Percentiles rank a stretch among this genome's conserved stretches.
Evolutionary conservation across 2,329 filamentous ascomycete genomes (phyloP).

Genomic region (Fusarium globosum): DNA sequence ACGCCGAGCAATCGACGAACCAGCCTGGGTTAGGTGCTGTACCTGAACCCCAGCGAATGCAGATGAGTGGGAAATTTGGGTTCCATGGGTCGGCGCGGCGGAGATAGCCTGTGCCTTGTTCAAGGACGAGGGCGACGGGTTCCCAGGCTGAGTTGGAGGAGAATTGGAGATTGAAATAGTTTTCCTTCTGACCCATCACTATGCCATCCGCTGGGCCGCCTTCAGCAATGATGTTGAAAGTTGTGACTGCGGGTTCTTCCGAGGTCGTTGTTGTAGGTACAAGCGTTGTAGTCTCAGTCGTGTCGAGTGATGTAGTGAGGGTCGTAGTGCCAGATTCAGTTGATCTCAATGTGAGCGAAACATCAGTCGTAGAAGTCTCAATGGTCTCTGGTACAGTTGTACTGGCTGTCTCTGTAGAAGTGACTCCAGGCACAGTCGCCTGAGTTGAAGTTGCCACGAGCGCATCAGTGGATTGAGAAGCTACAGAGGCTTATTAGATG

Average conservation of each 20-base stretch:
- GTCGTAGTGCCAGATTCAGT: not conserved
- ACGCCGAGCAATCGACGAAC: not conserved
- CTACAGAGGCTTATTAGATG: not conserved
- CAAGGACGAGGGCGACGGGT: not conserved
- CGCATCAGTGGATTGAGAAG: not conserved
- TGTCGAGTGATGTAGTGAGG: not conserved
- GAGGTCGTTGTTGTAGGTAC: not conserved
- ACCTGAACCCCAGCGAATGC: not conserved
- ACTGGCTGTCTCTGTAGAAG: not conserved
- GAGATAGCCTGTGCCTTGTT: not conserved
- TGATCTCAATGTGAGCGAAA: not conserved
- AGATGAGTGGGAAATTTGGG: not conserved
- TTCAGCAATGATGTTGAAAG: not conserved
- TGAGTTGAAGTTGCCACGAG: not conserved
- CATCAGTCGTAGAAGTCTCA: not conserved
- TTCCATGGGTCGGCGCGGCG: not conserved
- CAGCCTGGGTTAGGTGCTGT: not conserved
- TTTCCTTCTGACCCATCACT: not conserved
- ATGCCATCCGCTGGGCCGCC: not conserved
- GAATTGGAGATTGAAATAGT: not conserved
- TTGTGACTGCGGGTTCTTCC: not conserved
- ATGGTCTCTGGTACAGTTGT: not conserved
- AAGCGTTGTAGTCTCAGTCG: not conserved
- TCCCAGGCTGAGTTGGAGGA: not conserved
- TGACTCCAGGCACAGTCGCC: not conserved